Evolutionary conservation across 2,329 filamentous ascomycete species (phyloP), one percentile per base, ranked within the genome.

Genomic region (Phialemonium atrogriseum): DNA sequence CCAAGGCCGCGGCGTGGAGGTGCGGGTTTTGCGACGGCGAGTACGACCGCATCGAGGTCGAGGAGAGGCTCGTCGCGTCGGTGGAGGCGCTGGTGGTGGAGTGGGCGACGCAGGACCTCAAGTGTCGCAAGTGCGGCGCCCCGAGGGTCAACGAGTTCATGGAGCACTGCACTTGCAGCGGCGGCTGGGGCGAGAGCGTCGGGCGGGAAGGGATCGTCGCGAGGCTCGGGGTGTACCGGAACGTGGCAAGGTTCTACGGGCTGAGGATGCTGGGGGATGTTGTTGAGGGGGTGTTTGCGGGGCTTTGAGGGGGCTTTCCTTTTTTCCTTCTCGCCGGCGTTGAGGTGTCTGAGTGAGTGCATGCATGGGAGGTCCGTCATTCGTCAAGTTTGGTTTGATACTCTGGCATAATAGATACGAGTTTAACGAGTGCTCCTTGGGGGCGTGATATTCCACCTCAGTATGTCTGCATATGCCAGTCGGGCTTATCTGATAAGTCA

Each of bases 101-200:
- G 46, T 98, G 93, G 88, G 70, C 77, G 40, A 84, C 80, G 20
- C 89, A 96, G 60, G 91, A 98, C 55, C 59, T 96, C 36, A 86
- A 86, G 58, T 98, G 91, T 44, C 52, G 49, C 18, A 68, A 71
- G 37, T 83, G 78, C 54, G 75, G 71, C 19, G 85, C 85, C 45
- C 58, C 94, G 23, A 67, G 86, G 50, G 69, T 84, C 24, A 96
- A 94, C 53, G 89, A 95, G 49, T 93, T 96, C 47, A 87, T 91
- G 78, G 89, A 95, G 55, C 88, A 96, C 57, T 98, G 93, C 58
- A 82, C 80, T 9, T 98, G 91, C 64, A 85, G 84, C 39, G 91
- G 91, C 4, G 72, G 73, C 37, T 98, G 91, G 91, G 70, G 68
- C 12, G 76, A 76, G 42, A 84, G 77, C 13, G 67, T 88, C 37